Evolutionary conservation across 2,329 filamentous ascomycete species (phyloP).

Genomic region (Celoporthe dispersa): DNA sequence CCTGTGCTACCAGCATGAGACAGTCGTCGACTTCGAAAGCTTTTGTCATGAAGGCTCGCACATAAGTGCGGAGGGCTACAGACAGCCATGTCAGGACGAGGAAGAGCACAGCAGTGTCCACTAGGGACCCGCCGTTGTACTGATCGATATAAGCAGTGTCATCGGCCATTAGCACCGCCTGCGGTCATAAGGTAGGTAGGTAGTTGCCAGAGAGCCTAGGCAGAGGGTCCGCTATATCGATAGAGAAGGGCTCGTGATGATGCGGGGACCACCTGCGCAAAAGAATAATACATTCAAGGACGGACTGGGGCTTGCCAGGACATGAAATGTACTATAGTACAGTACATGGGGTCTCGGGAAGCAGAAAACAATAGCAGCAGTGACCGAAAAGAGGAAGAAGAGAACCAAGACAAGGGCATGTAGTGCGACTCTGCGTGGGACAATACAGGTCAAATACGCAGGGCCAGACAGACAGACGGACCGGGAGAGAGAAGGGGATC

Average conservation of each 20-base stretch:
- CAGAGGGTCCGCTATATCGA: background rate
- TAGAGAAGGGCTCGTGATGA: background rate
- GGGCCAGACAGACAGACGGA: background rate
- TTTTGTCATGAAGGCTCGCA: conserved; percentile 48
- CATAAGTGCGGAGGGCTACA: conserved; percentile 49
- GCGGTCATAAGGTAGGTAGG: conserved; percentile 14
- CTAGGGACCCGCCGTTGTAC: conserved; percentile 45
- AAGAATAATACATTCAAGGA: background rate
- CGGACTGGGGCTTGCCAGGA: background rate
- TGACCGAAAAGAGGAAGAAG: conserved; percentile 1
- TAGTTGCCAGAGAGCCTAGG: conserved; percentile 2
- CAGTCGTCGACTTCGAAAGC: conserved; percentile 56
- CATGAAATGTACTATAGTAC: background rate
- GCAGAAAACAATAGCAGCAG: background rate
- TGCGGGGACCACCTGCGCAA: background rate
- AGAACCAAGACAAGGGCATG: background rate
- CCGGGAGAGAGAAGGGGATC: background rate
- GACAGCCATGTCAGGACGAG: conserved; percentile 48
- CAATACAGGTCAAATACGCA: conserved; percentile 7
- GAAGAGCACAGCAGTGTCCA: conserved; percentile 43
- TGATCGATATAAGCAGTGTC: conserved; percentile 41
- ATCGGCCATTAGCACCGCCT: conserved; percentile 37
- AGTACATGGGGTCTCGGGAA: background rate
- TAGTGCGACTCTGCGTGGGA: background rate
- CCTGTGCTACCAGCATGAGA: conserved; percentile 56